Evolutionary conservation across 305 asterid species (phyloP).

Genomic region (Fraxinus albicans): DNA sequence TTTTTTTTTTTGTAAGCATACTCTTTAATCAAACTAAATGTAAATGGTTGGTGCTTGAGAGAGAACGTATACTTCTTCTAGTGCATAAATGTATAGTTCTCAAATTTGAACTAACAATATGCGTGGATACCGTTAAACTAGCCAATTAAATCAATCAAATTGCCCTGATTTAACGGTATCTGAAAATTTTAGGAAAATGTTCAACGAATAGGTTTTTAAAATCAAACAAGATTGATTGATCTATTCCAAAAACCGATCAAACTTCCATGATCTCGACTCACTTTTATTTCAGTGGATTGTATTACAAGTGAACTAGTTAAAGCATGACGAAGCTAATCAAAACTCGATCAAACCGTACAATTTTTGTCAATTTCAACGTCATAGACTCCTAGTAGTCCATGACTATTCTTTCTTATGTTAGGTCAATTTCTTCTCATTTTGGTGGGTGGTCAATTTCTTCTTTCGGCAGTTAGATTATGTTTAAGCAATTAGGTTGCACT

Average conservation of each 20-base stretch:
- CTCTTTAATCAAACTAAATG: not conserved
- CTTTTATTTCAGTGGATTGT: not conserved
- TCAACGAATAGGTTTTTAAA: not conserved
- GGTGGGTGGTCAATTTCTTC: not conserved
- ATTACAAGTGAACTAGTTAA: not conserved
- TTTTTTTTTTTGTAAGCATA: not conserved
- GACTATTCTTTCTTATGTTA: not conserved
- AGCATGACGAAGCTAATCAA: not conserved
- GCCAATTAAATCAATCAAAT: not conserved
- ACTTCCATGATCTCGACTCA: not conserved
- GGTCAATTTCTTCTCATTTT: not conserved
- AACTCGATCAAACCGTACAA: not conserved
- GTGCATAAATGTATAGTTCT: not conserved
- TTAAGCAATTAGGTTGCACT: not conserved
- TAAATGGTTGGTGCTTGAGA: not conserved
- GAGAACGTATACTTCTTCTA: not conserved
- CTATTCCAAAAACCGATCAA: not conserved
- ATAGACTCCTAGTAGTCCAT: not conserved
- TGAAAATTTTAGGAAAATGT: not conserved
- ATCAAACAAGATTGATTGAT: not conserved
- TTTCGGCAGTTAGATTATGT: not conserved
- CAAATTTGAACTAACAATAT: not conserved
- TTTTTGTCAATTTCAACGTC: not conserved
- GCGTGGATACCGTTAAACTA: not conserved
- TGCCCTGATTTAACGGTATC: not conserved